A percentile compares a stretch with the other conserved stretches of the same genome.
Evolutionary conservation across 371 early-diverging fungal genomes (phyloP).

Genomic region (Conidiobolus coronatus): DNA sequence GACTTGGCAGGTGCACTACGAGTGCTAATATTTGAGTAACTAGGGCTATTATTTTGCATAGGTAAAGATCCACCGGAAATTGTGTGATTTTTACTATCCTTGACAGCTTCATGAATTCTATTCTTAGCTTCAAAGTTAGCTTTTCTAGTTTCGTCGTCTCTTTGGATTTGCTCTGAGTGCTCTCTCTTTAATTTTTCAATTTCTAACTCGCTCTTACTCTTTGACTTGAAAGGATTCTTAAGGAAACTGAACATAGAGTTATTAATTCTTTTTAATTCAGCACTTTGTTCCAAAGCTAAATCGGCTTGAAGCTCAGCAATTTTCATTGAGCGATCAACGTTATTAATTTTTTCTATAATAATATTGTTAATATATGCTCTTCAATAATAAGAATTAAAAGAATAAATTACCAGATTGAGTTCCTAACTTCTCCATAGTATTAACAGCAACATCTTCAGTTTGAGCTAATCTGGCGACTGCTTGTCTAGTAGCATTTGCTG

Average conservation of each 20-base stretch:
- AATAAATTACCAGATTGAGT: conserved; percentile 23
- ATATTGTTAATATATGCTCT: no score
- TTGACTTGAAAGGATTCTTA: conserved; percentile 22
- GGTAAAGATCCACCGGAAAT: conserved; percentile 9
- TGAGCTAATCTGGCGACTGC: conserved; percentile 33
- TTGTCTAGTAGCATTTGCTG: conserved; percentile 34
- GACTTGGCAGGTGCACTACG: conserved; percentile 17
- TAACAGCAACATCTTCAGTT: conserved; percentile 25
- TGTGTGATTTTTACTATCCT: conserved; percentile 9
- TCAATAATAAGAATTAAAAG: no score
- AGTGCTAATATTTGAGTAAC: conserved; percentile 7
- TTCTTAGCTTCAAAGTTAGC: conserved; percentile 15
- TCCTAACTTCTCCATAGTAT: conserved; percentile 31
- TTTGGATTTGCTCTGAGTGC: conserved; percentile 13
- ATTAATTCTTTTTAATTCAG: conserved; percentile 43
- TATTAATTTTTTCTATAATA: conserved; percentile 37
- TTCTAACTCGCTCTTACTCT: conserved; percentile 20
- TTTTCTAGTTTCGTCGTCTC: conserved; percentile 12
- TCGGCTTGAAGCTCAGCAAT: conserved; percentile 37
- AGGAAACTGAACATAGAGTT: conserved; percentile 38
- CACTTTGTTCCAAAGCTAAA: conserved; percentile 34
- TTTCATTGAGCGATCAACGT: conserved; percentile 39
- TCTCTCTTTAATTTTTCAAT: conserved; percentile 15
- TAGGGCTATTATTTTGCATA: not conserved
- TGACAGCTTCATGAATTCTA: conserved; percentile 18